Evolutionary conservation across 805 yeast species (phyloP).

Genomic region (Zygoascus biomembranicola): DNA sequence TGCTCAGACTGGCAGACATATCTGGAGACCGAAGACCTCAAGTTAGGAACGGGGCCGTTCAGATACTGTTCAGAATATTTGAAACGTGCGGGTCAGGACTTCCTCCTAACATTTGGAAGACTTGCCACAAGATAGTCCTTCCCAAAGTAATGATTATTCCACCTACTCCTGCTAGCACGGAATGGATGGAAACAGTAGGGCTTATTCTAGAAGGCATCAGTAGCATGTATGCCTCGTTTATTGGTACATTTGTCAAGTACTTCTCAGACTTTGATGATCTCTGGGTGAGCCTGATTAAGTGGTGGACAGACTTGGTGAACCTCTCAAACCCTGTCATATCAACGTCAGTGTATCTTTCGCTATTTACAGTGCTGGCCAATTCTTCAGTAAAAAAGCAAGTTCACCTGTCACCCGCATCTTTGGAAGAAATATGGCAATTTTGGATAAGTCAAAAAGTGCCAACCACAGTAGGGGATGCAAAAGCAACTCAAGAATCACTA

Average conservation of each 20-base stretch:
- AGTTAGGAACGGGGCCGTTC: conserved; percentile 83
- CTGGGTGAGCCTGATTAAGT: conserved; percentile 53
- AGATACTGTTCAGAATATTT: conserved; percentile 76
- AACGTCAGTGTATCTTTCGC: conserved; percentile 37
- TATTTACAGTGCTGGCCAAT: not conserved
- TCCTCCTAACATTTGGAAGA: conserved; percentile 49
- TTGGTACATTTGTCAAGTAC: conserved; percentile 30
- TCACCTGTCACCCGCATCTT: conserved; percentile 9
- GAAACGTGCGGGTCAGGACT: conserved; percentile 58
- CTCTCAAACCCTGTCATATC: conserved; percentile 46
- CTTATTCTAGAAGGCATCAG: conserved; percentile 60
- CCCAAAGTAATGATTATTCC: conserved; percentile 28
- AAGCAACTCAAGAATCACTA: conserved; percentile 45
- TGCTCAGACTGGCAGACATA: conserved; percentile 53
- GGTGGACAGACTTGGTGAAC: conserved; percentile 36
- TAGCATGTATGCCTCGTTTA: conserved; percentile 48
- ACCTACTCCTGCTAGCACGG: conserved; percentile 15
- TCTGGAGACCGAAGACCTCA: conserved; percentile 63
- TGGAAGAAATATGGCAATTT: conserved; percentile 23
- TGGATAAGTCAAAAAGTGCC: conserved; percentile 37
- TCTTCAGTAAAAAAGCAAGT: conserved; percentile 44
- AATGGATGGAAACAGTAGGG: conserved; percentile 47
- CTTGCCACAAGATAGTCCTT: conserved; percentile 58
- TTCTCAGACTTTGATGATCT: conserved; percentile 25
- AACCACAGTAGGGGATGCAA: conserved; percentile 26